Evolutionary conservation across 352 stramenopile species (phyloP), one percentile per base, ranked within the genome.

Genomic region (Pythium rhizo-oryzae): DNA sequence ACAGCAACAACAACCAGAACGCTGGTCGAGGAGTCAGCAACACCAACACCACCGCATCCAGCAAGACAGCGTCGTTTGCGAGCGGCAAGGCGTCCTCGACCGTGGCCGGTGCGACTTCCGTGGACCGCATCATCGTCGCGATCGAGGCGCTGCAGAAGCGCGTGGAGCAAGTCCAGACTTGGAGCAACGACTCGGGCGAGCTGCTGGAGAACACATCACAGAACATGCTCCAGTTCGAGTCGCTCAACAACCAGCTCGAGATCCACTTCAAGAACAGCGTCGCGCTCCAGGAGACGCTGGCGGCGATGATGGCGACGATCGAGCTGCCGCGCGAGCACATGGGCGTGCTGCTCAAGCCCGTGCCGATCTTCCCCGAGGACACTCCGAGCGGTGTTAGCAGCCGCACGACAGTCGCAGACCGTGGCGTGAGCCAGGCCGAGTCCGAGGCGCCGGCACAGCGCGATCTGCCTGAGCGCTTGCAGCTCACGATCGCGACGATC

Each of bases 191-290:
- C 18, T 85, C 80, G 6, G 73, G 82, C 47, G 79, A 89, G 33
- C 78, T 77, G 19, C 73, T 93, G 3, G 80, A 79, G 1, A 70
- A 86, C 23, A 90, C 81, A 1, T 89, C 85, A 2, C 74, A 76
- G 30, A 88, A 82, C 62, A 91, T 93, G 82, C 60, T 82, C 30
- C 85, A 93, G 59, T 93, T 93, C 30, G 85, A 93, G 62, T 74
- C 83, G 21, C 75, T 89, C 50, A 93, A 93, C 59, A 93, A 91
- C 60, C 82, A 93, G 30, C 69, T 93, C 41, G 85, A 93, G 60
- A 74, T 93, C 56, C 76, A 92, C 57, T 93, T 91, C 69, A 90
- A 90, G 63, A 93, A 93, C 76, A 89, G 73, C 43, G 83, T 91
- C 12, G 74, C 83, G 19, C 71, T 93, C 1, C 73, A 92, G 37